These are phyloP conservation scores for Vigna radiata DNA, from an alignment of 306 rosid species.

Conservation along the genomic window DNA sequence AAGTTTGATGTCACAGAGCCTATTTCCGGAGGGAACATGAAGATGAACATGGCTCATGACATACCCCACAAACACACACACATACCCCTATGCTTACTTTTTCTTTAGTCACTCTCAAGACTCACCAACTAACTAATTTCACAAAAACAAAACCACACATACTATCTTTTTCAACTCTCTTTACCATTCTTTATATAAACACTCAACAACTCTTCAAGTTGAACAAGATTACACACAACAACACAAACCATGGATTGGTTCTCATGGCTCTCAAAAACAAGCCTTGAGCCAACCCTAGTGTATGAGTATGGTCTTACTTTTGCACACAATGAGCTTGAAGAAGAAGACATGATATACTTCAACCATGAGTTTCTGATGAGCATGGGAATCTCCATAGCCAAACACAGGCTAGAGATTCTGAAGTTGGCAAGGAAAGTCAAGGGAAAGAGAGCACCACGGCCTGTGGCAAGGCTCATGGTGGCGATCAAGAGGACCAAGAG, in stretches of 20 bases:
- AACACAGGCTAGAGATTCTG: constrained; percentile 91
- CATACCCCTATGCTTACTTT: constrained; percentile 37
- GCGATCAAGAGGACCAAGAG: constrained; percentile 78
- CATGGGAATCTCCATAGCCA: constrained; percentile 97
- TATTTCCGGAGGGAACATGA: constrained; percentile 63
- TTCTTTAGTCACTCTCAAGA: constrained; percentile 69
- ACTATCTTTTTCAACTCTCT: constrained; percentile 41
- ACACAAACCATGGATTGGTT: constrained; percentile 84
- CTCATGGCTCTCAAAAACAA: constrained; percentile 88
- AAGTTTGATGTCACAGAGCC: constrained; percentile 36
- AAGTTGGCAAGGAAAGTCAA: constrained; percentile 71
- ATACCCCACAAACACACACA: constrained; percentile 59
- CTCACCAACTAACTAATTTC: constrained; percentile 48
- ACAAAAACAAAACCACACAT: constrained; percentile 14
- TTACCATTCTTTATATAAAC: constrained; percentile 21
- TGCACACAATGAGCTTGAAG: constrained; percentile 89
- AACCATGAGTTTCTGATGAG: constrained; percentile 96
- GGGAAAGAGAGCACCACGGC: constrained; percentile 46
- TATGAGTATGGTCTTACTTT: constrained; percentile 85
- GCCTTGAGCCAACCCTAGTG: constrained; percentile 76
- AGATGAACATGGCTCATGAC: constrained; percentile 48
- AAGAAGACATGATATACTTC: constrained; percentile 80
- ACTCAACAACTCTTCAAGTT: constrained; percentile 22
- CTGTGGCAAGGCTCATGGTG: constrained; percentile 59
- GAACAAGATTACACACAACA: background rate